Evolutionary conservation across 352 stramenopile genomes (phyloP), one percentile per base, ranked within the genome.

Genomic region (Globisporangium spinosum): DNA sequence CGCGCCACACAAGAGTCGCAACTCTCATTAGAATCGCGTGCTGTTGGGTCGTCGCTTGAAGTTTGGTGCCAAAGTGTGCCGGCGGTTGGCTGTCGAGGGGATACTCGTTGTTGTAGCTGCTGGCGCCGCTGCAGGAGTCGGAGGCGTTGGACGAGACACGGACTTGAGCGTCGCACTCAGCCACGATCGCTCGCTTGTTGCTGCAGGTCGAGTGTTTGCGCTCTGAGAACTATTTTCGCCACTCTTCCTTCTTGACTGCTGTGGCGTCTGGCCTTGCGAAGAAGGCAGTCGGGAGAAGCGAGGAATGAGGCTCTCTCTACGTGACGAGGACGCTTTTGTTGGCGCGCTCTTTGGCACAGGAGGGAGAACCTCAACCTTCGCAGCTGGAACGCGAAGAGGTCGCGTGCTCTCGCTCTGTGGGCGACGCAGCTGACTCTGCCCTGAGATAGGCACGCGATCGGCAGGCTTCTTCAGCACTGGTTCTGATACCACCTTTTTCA

Each of bases 231-330:
- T 65, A 47, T 70, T 65, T 27, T 61, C 45, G 13, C 62, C 57
- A 3, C 57, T 65, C 51, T 70, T 65, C 0, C 35, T 45, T 38
- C 53, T 34, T 17, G 62, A 27, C 34, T 60, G 29, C 5, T 25
- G 56, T 4, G 34, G 56, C 32, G 15, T n/a, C 7, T 43, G 56
- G 8, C 20, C 29, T 27, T 61, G 56, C 2, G 32, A 45, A 13
- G 25, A 40, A 20, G 38, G 35, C 3, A 51, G 47, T 1, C 57
- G 45, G 3, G 45, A 12, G n/a, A 70, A 60, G 45, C 65, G 65
- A 27, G 65, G 65, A 51, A 70, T 70, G 15, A 70, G 57, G 32
- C 65, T 70, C 47, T 70, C 65, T 32, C 65, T 45, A 27, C 65
- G 65, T 12, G 65, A 40, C n/a, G 49, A 45, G 5, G 27, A 20